Base-by-base conservation (phyloP, 306 rosid genomes). In the Ormosia emarginata region DNA sequence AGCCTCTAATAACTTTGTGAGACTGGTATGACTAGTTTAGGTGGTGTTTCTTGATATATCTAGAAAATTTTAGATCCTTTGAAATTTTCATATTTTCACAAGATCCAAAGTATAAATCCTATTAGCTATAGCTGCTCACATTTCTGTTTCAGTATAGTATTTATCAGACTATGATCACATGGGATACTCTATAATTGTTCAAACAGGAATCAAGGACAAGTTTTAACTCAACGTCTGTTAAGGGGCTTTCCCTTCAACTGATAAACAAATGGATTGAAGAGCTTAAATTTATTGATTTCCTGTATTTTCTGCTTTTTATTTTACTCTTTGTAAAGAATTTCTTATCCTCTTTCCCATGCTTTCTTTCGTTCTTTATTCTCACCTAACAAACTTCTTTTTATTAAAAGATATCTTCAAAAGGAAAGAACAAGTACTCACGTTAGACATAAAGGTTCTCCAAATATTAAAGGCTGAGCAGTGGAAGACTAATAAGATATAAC, bases 351-450 rank as follows among this genome's bases (percentile, higher is more conserved):
- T 79, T 49, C 12, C 34, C 39, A 15, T 78, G 62, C 61, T 52
- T 57, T 56, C 56, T 8, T 46, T 56, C 36, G 62, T 36, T 59
- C 41, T 74, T 65, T 56, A 8, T 56, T 71, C 5, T 32, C 39
- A 79, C n/a, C 57, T 29, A 57, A 63, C 39, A 58, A 49, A 12
- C 57, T 17, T 49, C 53, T 30, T 69, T 71, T 43, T 32, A 50
- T 53, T 29, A 17, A 43, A 29, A 9, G 15, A 9, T 10, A 55
- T 53, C 41, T 56, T 52, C 7, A 36, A 65, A 44, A 72, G 41
- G 62, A 74, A 39, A 47, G 77, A 73, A 40, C 41, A 84, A 56
- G 75, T 41, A 55, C 7, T 83, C 67, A 49, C 11, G 64, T 9
- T 34, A 29, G 18, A 79, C 56, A 49, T 30, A 71, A n/a, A 3